These are phyloP conservation scores for Diaporthe citrichinensis DNA, from an alignment of 2,329 filamentous ascomycete species.

Conservation along the genomic window DNA sequence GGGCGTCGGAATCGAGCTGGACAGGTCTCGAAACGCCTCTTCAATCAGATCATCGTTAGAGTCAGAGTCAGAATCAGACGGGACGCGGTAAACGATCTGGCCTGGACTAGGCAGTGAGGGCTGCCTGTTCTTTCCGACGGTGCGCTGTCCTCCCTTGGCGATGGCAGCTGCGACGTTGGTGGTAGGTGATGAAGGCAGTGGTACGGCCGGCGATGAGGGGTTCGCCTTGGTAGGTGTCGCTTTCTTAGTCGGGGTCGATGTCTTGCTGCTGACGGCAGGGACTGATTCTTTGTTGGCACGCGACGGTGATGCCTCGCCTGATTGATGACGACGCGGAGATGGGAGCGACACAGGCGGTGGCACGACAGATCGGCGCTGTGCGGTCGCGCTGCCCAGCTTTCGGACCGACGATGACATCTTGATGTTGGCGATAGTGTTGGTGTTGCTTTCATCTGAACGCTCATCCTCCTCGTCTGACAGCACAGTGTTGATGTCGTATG, in stretches of 20 bases:
- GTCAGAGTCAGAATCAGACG: not conserved
- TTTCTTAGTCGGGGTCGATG: conserved; percentile 17
- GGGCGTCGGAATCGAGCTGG: not conserved
- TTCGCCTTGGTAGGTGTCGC: not conserved
- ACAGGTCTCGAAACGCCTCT: conserved; percentile 23
- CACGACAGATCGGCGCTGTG: not conserved
- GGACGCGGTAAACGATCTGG: conserved; percentile 6
- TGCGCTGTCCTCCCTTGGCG: not conserved
- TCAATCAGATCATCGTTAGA: conserved; percentile 16
- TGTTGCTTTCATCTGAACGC: not conserved
- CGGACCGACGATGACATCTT: conserved; percentile 30
- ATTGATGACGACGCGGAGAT: not conserved
- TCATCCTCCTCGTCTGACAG: conserved; percentile 26
- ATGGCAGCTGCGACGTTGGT: conserved; percentile 34
- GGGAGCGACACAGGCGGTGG: not conserved
- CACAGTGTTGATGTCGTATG: conserved; percentile 37
- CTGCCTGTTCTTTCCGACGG: not conserved
- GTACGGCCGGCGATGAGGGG: conserved; percentile 14
- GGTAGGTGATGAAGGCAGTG: conserved; percentile 33
- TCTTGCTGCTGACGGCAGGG: not conserved
- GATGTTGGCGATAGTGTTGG: not conserved
- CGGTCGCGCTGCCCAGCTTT: conserved; percentile 28
- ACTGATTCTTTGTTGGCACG: not conserved
- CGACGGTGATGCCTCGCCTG: not conserved
- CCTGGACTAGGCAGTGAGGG: not conserved